phyloP scores from a whole-genome alignment of 495 filamentous ascomycete species.

The Penicillium riverlandense region DNA sequence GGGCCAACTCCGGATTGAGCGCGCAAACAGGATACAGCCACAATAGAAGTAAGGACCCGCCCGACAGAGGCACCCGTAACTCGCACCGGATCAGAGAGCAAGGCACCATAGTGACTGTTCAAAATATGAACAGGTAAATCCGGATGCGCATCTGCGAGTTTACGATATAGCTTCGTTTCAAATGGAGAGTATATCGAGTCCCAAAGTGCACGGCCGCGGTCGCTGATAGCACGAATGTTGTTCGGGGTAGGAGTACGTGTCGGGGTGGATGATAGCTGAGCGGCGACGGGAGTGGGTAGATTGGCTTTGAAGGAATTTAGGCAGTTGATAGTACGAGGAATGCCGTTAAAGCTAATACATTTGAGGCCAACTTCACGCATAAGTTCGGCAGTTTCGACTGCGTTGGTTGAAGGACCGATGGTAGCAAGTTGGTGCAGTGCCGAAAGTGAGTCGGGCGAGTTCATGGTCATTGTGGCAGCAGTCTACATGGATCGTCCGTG shows the following conservation, averaged over 20 bases:
- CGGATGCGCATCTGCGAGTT: constrained; percentile 62
- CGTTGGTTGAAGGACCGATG: constrained; percentile 19
- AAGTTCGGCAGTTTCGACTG: constrained; percentile 57
- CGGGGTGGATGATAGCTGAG: constrained; percentile 11
- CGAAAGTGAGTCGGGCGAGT: constrained; percentile 59
- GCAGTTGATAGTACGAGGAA: constrained; percentile 74
- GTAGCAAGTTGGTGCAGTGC: constrained; percentile 48
- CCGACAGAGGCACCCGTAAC: constrained; percentile 45
- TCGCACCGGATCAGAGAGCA: constrained; percentile 62
- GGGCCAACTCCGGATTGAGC: constrained; percentile 73
- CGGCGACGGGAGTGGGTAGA: constrained; percentile 34
- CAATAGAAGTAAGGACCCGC: constrained; percentile 55
- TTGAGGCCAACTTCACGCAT: constrained; percentile 77
- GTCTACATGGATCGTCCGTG: constrained; percentile 32
- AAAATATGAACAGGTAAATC: constrained; percentile 75
- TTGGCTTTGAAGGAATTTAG: constrained; percentile 56
- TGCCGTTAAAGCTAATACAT: constrained; percentile 79
- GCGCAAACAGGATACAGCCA: constrained; percentile 62
- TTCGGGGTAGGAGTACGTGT: constrained; percentile 13
- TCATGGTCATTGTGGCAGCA: constrained; percentile 68
- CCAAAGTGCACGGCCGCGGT: constrained; percentile 58
- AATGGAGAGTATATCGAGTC: constrained; percentile 66
- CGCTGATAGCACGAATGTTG: constrained; percentile 45
- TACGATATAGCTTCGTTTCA: constrained; percentile 57
- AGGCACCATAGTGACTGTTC: constrained; percentile 58